Evolutionary conservation across 306 rosid genomes (phyloP).

Genomic region (Astragalus glycyphyllos): DNA sequence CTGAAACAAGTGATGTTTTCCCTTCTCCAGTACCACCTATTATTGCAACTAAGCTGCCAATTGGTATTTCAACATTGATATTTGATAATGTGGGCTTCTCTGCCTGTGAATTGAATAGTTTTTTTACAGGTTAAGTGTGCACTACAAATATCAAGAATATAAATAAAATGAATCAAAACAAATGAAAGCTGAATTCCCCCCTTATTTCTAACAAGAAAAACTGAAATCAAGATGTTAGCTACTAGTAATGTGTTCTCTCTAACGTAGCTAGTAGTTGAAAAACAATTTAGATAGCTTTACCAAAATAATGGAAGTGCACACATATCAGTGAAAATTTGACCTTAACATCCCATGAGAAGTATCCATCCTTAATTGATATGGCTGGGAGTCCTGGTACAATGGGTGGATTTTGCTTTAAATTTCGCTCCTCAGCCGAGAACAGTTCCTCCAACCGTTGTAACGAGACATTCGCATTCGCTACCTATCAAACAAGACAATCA

Average conservation of each 20-base stretch:
- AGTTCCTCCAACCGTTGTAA: conserved; percentile 86
- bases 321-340: conserved; percentile 44
- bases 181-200: conserved; percentile 4
- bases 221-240: not conserved
- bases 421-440: conserved; percentile 68
- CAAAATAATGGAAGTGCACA: conserved; percentile 5
- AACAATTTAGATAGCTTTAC: conserved; percentile 1
- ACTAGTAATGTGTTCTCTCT: conserved; percentile 7
- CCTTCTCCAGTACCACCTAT: conserved; percentile 98
- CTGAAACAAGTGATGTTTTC: conserved; percentile 82
- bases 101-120: conserved; percentile 50
- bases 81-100: conserved; percentile 68
- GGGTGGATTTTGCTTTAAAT: conserved; percentile 66
- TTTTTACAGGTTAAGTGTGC: conserved; percentile 13
- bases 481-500: conserved; percentile 52
- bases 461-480: conserved; percentile 83
- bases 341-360: conserved; percentile 86
- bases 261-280: not conserved
- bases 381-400: conserved; percentile 74
- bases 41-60: conserved; percentile 86
- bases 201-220: not conserved
- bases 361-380: conserved; percentile 72
- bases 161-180: conserved; percentile 2
- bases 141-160: conserved; percentile 7
- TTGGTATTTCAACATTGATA: conserved; percentile 73